Evolutionary conservation across 2,329 filamentous ascomycete genomes (phyloP), one percentile per base, ranked within the genome.

Genomic region (Exophiala sideris): DNA sequence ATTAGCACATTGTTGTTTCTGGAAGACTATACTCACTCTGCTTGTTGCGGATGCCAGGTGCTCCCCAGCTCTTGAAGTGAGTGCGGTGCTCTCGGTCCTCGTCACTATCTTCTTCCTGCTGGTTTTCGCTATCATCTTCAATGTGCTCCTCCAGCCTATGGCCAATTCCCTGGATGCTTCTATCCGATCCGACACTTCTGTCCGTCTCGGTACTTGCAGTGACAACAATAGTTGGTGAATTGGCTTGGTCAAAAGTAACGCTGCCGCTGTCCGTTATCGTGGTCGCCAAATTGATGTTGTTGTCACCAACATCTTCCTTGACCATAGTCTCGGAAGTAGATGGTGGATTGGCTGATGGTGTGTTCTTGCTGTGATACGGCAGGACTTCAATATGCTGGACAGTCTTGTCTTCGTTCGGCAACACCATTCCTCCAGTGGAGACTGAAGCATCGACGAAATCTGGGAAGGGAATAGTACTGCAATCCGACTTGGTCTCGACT

Each of bases 31-130:
- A 48, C 52, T 57, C 12, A 56, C 58, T 58, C 24, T 67, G 64
- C 52, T 62, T 64, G 48, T 63, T 55, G 36, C 67, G 64, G 29
- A 56, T 46, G 21, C 52, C 54, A 2, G 64, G 66, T 21, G 56
- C 56, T 11, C 69, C 68, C 70, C 69, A 71, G 33, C 51, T 57
- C 20, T 63, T 63, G 58, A 71, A 71, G 20, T 57, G 65, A 7
- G 58, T 53, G 3, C 65, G 56, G 38, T 69, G 45, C 48, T 70
- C 67, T 24, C 69, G 65, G 52, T 70, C 57, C 44, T 68, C 62
- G 21, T 32, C 41, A 29, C 21, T 29, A 6, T 24, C 14, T 24
- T 62, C 58, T 7, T 56, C 57, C n/a, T 57, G 54, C 11, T 14
- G 11, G 2, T 42, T 33, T 20, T 42, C 44, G 5, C 36, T 21